phyloP scores from a whole-genome alignment of 805 yeast genomes.

The Starmerella bombi region DNA sequence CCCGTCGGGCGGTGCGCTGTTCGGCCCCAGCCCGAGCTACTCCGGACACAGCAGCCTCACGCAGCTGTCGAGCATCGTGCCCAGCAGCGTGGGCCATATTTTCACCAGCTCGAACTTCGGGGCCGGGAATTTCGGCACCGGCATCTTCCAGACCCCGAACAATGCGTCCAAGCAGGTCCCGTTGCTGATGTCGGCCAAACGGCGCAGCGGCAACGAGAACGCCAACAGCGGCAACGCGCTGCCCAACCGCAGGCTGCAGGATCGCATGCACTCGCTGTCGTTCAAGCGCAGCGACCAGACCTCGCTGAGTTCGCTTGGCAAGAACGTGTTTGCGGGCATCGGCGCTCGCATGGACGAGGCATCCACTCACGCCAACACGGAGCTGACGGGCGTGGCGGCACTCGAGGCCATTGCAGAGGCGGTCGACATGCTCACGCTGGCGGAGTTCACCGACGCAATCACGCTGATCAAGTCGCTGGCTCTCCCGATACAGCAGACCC shows the following conservation, averaged over 20 bases:
- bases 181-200: conserved; percentile 1
- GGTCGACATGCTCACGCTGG: conserved; percentile 26
- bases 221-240: not conserved
- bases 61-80: no score
- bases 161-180: not conserved
- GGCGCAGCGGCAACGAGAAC: no score
- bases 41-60: no score
- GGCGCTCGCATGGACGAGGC: not conserved
- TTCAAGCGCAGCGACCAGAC: conserved; percentile 13
- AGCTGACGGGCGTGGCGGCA: conserved; percentile 1
- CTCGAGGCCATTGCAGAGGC: conserved; percentile 10
- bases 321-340: conserved; percentile 3
- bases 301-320: conserved; percentile 14
- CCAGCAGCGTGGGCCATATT: no score
- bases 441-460: conserved; percentile 71
- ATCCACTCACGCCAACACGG: not conserved
- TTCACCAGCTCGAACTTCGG: not conserved
- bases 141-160: conserved; percentile 1
- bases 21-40: not conserved
- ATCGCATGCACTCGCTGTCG: conserved; percentile 2
- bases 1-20: no score
- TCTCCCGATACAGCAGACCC: conserved; percentile 48
- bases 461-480: conserved; percentile 54
- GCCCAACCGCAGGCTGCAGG: not conserved
- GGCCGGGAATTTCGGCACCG: no score